Percentiles rank a stretch among this genome's conserved stretches.
Conservation (phyloP, 1,284 basidiomycete genomes). For the Cystobasidium pallidum region DNA sequence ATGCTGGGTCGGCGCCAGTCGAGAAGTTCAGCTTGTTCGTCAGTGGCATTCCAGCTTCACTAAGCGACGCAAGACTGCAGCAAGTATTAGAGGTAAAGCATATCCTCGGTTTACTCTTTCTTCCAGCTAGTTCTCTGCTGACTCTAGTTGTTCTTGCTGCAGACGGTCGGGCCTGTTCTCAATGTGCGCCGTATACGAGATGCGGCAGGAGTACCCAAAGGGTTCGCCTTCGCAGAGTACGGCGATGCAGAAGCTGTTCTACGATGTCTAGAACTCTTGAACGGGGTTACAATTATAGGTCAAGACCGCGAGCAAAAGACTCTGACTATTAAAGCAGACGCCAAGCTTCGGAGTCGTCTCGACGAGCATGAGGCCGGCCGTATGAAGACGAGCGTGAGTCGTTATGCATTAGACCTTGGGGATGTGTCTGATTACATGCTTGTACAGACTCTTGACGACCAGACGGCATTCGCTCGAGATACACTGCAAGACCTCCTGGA, state of each 20-base stretch:
- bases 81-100: conserved; percentile 51
- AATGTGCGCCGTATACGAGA: conserved; percentile 51
- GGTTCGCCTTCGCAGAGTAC: conserved; percentile 55
- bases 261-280: conserved; percentile 53
- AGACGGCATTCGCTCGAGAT: conserved; percentile 38
- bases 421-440: not conserved
- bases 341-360: conserved; percentile 53
- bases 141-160: not conserved
- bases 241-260: conserved; percentile 54
- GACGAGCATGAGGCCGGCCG: conserved; percentile 52
- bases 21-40: conserved; percentile 54
- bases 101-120: not conserved
- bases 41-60: conserved; percentile 52
- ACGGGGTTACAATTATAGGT: conserved; percentile 50
- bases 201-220: conserved; percentile 49
- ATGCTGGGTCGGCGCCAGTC: conserved; percentile 27
- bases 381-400: conserved; percentile 51
- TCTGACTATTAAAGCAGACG: conserved; percentile 54
- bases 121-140: not conserved
- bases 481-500: conserved; percentile 28
- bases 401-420: not conserved
- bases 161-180: conserved; percentile 52
- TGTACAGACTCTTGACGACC: conserved; percentile 36
- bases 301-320: conserved; percentile 49
- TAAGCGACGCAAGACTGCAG: conserved; percentile 54